These are phyloP conservation scores for Solioccasus polychromus DNA, from an alignment of 768 basidiomycete species.

Conservation along the genomic window DNA sequence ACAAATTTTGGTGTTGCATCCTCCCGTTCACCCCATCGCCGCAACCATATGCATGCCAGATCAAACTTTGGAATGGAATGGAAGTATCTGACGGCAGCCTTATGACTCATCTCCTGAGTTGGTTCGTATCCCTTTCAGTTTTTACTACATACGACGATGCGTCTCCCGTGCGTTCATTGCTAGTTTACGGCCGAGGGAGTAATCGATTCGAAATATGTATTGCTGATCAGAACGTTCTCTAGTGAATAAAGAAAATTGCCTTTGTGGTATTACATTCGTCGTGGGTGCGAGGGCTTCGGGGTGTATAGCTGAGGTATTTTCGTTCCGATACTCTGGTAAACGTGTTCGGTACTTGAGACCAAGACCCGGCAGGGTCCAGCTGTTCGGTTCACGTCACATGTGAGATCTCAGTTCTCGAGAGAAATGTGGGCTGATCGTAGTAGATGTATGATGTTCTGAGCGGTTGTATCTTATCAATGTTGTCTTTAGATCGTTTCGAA, in stretches of 20 bases:
- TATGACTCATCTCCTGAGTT: slow-evolving; percentile 2
- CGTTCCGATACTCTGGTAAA: slow-evolving; percentile 3
- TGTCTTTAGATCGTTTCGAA: no score
- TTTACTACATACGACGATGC: neutral
- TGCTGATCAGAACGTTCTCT: slow-evolving; percentile 4
- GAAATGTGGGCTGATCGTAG: no score
- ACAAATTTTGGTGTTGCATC: slow-evolving; percentile 1
- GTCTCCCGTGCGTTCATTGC: no score
- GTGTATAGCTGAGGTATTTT: no score
- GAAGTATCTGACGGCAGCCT: slow-evolving; percentile 15
- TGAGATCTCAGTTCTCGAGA: no score
- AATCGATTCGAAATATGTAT: no score
- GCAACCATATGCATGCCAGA: slow-evolving; percentile 16
- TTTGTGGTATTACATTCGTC: no score
- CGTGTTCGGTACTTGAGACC: slow-evolving; percentile 13
- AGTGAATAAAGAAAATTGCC: no score
- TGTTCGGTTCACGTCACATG: no score
- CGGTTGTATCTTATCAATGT: no score
- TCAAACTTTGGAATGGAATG: slow-evolving; percentile 27
- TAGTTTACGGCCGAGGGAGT: no score
- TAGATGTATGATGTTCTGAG: no score
- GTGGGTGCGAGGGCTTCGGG: neutral
- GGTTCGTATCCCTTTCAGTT: neutral
- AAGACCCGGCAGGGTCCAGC: slow-evolving; percentile 1
- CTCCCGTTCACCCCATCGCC: slow-evolving; percentile 17